Conservation (phyloP, 2,329 filamentous ascomycete species). For the Metarhizium rileyi region DNA sequence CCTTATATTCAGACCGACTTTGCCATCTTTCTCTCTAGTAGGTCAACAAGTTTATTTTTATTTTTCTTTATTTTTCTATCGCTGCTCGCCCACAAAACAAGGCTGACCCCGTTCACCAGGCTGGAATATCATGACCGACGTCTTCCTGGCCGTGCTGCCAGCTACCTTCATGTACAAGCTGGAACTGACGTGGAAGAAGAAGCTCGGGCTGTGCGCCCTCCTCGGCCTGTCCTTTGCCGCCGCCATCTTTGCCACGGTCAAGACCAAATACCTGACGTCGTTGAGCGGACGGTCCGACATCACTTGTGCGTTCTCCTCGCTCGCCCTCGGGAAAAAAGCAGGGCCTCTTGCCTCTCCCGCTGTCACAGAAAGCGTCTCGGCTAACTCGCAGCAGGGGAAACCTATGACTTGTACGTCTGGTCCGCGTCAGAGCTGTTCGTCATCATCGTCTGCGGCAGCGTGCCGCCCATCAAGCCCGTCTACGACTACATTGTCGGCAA, state of each 20-base stretch:
- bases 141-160: constrained; percentile 3
- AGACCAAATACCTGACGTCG: constrained; percentile 1
- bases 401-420: constrained; percentile 3
- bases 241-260: constrained; percentile 3
- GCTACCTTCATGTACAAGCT: constrained; percentile 5
- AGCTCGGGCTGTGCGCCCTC: constrained; percentile 1
- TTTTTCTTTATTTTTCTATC: too few relatives aligned
- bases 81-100: too few relatives aligned
- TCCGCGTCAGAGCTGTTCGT: constrained; percentile 5
- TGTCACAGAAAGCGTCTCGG: neutral
- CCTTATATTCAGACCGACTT: neutral
- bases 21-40: constrained; percentile 5
- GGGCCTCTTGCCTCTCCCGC: neutral
- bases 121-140: constrained; percentile 6
- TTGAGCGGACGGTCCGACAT: neutral
- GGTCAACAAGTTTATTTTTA: neutral
- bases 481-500: constrained; percentile 1
- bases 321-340: neutral
- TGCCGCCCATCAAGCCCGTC: constrained; percentile 6
- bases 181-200: constrained; percentile 1
- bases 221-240: constrained; percentile 1
- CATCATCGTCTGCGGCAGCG: constrained; percentile 7
- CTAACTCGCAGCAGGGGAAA: neutral
- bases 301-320: neutral
- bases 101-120: neutral